phyloP scores from a whole-genome alignment of 139 green algal species.

The Zygnema circumcarinatum region DNA sequence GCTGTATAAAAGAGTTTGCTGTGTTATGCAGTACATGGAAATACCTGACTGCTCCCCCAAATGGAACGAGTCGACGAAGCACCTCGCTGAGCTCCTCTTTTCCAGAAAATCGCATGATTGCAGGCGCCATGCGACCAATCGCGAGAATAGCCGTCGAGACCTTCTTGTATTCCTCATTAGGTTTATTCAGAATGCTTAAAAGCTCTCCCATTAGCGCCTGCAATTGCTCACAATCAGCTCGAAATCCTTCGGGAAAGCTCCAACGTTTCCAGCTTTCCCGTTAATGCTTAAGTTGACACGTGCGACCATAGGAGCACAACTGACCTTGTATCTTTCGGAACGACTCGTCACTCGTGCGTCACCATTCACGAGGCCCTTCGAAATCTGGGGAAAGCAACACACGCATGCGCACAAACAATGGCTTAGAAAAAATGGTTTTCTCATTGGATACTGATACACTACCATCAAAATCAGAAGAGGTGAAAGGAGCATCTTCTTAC shows the following conservation, averaged over 20 bases:
- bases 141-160: neutral
- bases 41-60: too few relatives aligned
- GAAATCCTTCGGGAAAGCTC: too few relatives aligned
- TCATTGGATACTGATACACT: too few relatives aligned
- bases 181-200: neutral
- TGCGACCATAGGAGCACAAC: too few relatives aligned
- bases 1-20: too few relatives aligned
- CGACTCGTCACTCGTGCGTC: neutral
- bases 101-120: neutral
- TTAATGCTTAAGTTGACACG: too few relatives aligned
- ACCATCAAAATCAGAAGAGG: too few relatives aligned
- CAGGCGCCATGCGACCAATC: neutral
- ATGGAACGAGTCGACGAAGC: neutral
- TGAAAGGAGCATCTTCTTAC: conserved; percentile 2
- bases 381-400: neutral
- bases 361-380: neutral
- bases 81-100: neutral
- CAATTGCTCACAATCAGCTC: too few relatives aligned
- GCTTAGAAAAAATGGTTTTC: too few relatives aligned
- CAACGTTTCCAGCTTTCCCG: too few relatives aligned
- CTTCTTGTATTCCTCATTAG: neutral
- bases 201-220: conserved; percentile 8
- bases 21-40: too few relatives aligned
- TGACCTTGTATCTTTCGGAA: neutral
- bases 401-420: too few relatives aligned